phyloP scores from a whole-genome alignment of 768 basidiomycete species.

The Lactarius hatsudake region DNA sequence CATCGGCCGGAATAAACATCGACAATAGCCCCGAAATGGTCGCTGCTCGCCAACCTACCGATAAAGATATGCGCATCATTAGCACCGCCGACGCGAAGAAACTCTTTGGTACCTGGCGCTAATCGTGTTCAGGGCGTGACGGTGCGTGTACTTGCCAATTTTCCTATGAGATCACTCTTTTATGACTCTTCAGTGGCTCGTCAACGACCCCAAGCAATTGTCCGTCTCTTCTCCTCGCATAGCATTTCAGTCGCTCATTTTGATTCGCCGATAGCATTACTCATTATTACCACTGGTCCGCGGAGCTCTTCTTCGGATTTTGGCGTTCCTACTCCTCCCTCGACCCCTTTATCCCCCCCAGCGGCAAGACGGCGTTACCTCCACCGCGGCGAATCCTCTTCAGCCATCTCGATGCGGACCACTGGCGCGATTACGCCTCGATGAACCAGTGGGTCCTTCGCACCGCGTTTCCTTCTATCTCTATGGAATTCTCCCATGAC shows the following conservation, averaged over 20 bases:
- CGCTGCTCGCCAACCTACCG: slow-evolving; percentile 63
- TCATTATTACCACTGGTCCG: slow-evolving; percentile 93
- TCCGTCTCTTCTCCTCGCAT: slow-evolving; percentile 36
- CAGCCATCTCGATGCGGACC: slow-evolving; percentile 63
- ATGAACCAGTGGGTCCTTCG: slow-evolving; percentile 91
- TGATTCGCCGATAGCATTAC: slow-evolving; percentile 55
- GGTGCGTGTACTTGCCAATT: slow-evolving; percentile 39
- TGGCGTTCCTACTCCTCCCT: slow-evolving; percentile 88
- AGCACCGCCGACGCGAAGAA: slow-evolving; percentile 59
- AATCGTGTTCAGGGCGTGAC: slow-evolving; percentile 75
- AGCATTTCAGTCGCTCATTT: background rate
- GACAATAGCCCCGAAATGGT: slow-evolving; percentile 54
- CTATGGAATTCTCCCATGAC: slow-evolving; percentile 79
- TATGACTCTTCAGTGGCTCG: slow-evolving; percentile 52
- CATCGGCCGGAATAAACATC: slow-evolving; percentile 64
- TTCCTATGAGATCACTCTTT: slow-evolving; percentile 11
- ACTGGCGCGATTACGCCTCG: slow-evolving; percentile 87
- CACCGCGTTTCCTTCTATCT: slow-evolving; percentile 73
- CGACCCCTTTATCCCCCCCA: slow-evolving; percentile 61
- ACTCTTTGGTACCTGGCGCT: slow-evolving; percentile 72
- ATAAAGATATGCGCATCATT: slow-evolving; percentile 77
- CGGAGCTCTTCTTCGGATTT: slow-evolving; percentile 88
- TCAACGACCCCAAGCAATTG: slow-evolving; percentile 88
- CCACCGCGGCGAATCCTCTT: slow-evolving; percentile 75
- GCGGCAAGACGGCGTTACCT: slow-evolving; percentile 71